These are phyloP conservation scores for Eimeria sp. DNA, from an alignment of 169 alveolate species.

Conservation along the genomic window DNA sequence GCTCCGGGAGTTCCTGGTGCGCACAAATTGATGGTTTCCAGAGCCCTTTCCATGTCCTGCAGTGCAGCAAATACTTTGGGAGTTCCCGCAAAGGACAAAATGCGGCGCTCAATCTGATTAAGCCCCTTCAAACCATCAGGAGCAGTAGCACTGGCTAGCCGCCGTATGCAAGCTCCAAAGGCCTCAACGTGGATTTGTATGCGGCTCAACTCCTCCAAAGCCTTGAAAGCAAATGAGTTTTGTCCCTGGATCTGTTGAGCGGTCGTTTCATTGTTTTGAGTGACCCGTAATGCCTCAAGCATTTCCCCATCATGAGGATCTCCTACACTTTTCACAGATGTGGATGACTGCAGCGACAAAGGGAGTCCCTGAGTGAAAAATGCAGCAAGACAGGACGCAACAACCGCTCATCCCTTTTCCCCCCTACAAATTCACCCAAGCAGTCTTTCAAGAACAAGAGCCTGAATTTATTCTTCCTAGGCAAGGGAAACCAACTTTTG, in stretches of 20 bases:
- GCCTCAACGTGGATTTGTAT: slow-evolving; percentile 61
- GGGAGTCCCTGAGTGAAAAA: slow-evolving; percentile 60
- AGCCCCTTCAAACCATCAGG: slow-evolving; percentile 81
- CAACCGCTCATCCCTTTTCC: neutral
- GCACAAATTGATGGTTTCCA: slow-evolving; percentile 45
- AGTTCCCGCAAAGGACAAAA: slow-evolving; percentile 79
- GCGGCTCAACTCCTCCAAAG: slow-evolving; percentile 48
- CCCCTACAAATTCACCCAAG: neutral
- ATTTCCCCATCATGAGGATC: neutral
- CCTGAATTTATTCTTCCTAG: neutral
- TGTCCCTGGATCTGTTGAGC: slow-evolving; percentile 2
- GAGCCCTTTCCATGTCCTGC: slow-evolving; percentile 75
- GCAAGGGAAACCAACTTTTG: slow-evolving; percentile 1
- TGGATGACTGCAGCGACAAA: slow-evolving; percentile 30
- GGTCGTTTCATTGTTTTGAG: neutral
- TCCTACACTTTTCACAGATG: neutral
- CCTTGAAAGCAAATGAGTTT: slow-evolving; percentile 33
- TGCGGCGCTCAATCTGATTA: slow-evolving; percentile 71
- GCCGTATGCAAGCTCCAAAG: slow-evolving; percentile 64
- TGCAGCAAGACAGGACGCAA: neutral
- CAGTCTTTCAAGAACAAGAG: neutral
- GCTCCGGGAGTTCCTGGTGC: slow-evolving; percentile 47
- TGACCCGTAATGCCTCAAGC: neutral
- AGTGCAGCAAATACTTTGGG: slow-evolving; percentile 74
- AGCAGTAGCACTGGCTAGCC: slow-evolving; percentile 80